Base-by-base conservation (phyloP, 1,139 yeast species). In the Candida sanyaensis region DNA sequence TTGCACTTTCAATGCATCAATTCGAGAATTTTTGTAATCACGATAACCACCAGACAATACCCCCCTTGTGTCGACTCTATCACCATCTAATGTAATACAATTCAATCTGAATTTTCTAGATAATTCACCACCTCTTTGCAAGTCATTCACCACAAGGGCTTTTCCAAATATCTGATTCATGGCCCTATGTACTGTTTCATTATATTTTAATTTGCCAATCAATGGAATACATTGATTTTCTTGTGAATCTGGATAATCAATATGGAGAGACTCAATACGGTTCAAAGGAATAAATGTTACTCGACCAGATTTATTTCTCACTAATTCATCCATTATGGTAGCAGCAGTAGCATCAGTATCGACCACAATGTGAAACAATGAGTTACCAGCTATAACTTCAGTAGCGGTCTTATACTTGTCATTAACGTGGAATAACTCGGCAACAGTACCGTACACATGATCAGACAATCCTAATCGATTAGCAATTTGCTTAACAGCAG, bases 1-100 rank as follows among this genome's bases (percentile, higher is more conserved):
- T 53, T 86, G 78, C 23, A 69, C 62, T 48, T 81, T 81, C 57
- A 89, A 73, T 2, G 88, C 83, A 56, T 89, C 96, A 42, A 92
- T 67, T 54, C 95, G 75, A 0, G 92, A 86, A 41, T 71, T 72
- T 55, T 81, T 78, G 53, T 77, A 78, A 59, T 90, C 96, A 56
- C 88, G 78, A 61, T 80, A 91, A 45, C 99, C 99, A 67, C 99
- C 99, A 13, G 91, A 84, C 46, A 93, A 68, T 2, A 86, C 88
- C 64, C 99, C 99, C 54, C 76, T 82, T 44, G 80, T 81, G 57
- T 90, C 96, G 41, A 90, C 90, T 55, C 89, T 76, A 63, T 93
- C 98, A 55, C 99, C 99, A 65, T 89, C 96, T 31, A 93, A 71
- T 0, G 99, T 93, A 29, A 93, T 87, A 1, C 96, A 90, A 55